Base-by-base conservation (phyloP, 2,329 filamentous ascomycete genomes). In the Dendryphion nanum region DNA sequence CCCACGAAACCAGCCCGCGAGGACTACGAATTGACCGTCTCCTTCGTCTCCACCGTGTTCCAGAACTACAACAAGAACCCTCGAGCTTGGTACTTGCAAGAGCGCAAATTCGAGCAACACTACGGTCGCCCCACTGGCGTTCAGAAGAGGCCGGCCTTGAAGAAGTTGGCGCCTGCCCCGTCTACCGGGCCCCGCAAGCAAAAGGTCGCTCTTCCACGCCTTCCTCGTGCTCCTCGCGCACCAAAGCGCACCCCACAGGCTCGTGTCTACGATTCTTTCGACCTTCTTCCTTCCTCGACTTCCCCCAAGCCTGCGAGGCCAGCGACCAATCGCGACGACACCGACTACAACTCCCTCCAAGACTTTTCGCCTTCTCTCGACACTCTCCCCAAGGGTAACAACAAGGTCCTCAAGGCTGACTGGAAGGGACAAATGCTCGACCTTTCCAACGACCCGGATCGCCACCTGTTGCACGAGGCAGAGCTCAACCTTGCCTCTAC, bases 381-480 rank as follows among this genome's bases (percentile, higher is more conserved):
- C 38, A 82, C 83, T 2, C 76, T 93, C 4, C 80, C 82, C 6
- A 55, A 60, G 32, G 70, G 71, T 49, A 82, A 82, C 54, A 69
- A 77, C 35, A 88, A 87, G 63, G 79, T 77, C 29, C 76, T 93
- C 51, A 91, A 90, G 72, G 83, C 87, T 18, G 88, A 94, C 45
- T 94, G 89, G 87, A 93, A 90, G 70, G 87, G 86, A 6, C 79
- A 82, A 45, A 78, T 83, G 26, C 79, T 93, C 48, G 85, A 94
- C 57, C 79, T 95, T 31, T 79, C 75, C 64, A 74, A 76, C 42
- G 60, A 64, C 23, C 80, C 85, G 5, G 75, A 90, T 53, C 74
- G 77, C 17, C 63, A 81, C 40, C 72, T 88, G 26, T 79, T 96
- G 29, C 87, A 93, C 61, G 78, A 82, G 5, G 85, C 89, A 44